A percentile compares a stretch with the other conserved stretches of the same genome.
phyloP scores from a whole-genome alignment of 495 filamentous ascomycete genomes.

The Saxophila tyrrhenica region DNA sequence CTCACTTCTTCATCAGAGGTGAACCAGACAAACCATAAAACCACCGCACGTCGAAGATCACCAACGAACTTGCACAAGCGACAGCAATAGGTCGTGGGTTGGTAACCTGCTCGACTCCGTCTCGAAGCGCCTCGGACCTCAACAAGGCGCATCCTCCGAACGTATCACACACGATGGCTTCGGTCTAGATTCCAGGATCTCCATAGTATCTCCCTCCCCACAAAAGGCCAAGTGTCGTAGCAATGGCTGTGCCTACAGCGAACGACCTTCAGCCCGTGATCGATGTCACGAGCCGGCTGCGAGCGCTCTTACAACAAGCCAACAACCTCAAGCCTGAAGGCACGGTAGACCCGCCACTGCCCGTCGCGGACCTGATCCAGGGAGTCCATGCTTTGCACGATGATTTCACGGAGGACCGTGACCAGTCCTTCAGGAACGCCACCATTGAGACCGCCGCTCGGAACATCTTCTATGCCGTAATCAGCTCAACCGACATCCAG shows the following conservation, averaged over 20 bases:
- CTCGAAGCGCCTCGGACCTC: too few species aligned
- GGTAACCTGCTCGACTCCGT: too few species aligned
- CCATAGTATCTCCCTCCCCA: too few species aligned
- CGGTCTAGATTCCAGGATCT: too few species aligned
- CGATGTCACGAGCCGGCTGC: constrained; percentile 28
- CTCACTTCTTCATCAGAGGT: too few species aligned
- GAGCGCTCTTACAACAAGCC: constrained; percentile 53
- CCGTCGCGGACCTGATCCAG: constrained; percentile 41
- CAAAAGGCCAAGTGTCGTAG: too few species aligned
- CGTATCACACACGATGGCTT: too few species aligned
- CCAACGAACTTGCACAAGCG: too few species aligned
- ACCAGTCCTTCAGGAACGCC: constrained; percentile 27
- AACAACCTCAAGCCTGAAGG: constrained; percentile 50
- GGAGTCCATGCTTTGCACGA: constrained; percentile 34
- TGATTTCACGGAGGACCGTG: constrained; percentile 20
- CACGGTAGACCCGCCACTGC: constrained; percentile 69
- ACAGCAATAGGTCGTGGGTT: too few species aligned
- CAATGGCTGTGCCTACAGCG: constrained; percentile 11
- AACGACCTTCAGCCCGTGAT: constrained; percentile 8
- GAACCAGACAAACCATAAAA: too few species aligned
- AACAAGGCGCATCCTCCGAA: too few species aligned
- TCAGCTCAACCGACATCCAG: constrained; percentile 41
- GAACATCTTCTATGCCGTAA: constrained; percentile 54
- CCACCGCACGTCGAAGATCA: too few species aligned
- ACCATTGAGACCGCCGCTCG: constrained; percentile 69